Evolutionary conservation across 306 rosid species (phyloP).

Genomic region (Argentina anserina): DNA sequence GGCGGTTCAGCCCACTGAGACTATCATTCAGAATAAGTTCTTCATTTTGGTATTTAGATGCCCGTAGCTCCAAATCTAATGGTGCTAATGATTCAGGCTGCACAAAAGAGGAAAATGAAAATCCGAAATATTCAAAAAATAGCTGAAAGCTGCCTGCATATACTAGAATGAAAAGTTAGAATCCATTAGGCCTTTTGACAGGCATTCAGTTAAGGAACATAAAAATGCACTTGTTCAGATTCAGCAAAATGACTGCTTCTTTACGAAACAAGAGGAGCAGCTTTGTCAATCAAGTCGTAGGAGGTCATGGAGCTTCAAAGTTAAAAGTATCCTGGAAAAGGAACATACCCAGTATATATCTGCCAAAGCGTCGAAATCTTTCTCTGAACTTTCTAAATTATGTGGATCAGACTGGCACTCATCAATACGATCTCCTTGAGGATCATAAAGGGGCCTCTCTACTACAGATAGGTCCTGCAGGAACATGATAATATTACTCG

Average conservation of each 20-base stretch:
- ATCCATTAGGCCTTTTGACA: neutral
- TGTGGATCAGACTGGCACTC: slow-evolving; percentile 47
- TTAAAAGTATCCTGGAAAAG: neutral
- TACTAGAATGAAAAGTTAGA: neutral
- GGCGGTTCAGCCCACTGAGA: slow-evolving; percentile 85
- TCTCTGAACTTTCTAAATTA: slow-evolving; percentile 40
- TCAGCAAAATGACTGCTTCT: neutral
- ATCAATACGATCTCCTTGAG: slow-evolving; percentile 46
- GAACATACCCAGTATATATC: slow-evolving; percentile 80
- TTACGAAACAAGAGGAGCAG: neutral
- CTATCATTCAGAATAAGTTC: slow-evolving; percentile 74
- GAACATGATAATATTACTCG: slow-evolving; percentile 14
- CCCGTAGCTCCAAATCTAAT: slow-evolving; percentile 71
- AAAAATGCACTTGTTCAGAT: neutral
- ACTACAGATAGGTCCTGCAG: slow-evolving; percentile 50
- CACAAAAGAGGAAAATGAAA: slow-evolving; percentile 20
- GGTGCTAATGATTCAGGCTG: slow-evolving; percentile 98
- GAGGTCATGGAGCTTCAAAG: slow-evolving; percentile 14
- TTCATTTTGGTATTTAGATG: slow-evolving; percentile 65
- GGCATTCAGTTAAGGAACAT: neutral
- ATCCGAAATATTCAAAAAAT: slow-evolving; percentile 13
- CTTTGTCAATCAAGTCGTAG: slow-evolving; percentile 7
- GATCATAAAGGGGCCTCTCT: slow-evolving; percentile 48
- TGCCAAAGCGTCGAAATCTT: slow-evolving; percentile 54
- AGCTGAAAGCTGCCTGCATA: neutral